Base-by-base conservation (phyloP, 2,329 filamentous ascomycete genomes). In the Aspergillus pseudoviridinutans region DNA sequence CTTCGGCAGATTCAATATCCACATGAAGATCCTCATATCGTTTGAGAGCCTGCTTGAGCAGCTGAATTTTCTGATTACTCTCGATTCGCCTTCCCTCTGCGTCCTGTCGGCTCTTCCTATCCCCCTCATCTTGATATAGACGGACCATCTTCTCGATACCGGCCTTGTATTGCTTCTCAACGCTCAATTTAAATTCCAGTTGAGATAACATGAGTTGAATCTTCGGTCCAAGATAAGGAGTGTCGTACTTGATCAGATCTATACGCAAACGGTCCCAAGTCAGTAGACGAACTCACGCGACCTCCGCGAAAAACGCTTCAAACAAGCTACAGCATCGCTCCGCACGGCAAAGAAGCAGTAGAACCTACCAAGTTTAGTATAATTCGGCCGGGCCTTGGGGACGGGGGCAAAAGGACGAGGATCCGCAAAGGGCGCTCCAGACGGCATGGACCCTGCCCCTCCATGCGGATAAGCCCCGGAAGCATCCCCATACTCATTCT, bases 71-170 rank as follows among this genome's bases (percentile, higher is more conserved):
- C 76, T 97, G 93, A 74, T 92, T 96, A 78, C 93, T 97, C 78
- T 99, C 94, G 60, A 96, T 88, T 57, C 90, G 85, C 70, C 91
- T 87, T 51, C 88, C 90, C 67, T 96, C 92, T 46, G 94, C 94
- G 75, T 99, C 94, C 57, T 90, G 87, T 73, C 89, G 91, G 78
- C 93, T 97, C 81, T 96, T 97, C 66, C 92, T 87, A 72, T 99
- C 94, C 29, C 94, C 93, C 74, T 97, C 94, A 84, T 97, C 94
- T 72, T 94, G 88, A 72, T 99, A 99, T 38, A 99, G 82, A 73
- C 94, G 91, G 50, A 97, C 91, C 94, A 99, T 97, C 80, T 99
- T 99, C 77, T 99, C 94, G 66, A 99, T 94, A 61, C 94, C 94
- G 71, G 96, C 95, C 64, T 97, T 92, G 77, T 99, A 99, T 77